These are phyloP conservation scores for Microcos paniculata DNA, from an alignment of 345 rosid genomes.

Conservation along the genomic window DNA sequence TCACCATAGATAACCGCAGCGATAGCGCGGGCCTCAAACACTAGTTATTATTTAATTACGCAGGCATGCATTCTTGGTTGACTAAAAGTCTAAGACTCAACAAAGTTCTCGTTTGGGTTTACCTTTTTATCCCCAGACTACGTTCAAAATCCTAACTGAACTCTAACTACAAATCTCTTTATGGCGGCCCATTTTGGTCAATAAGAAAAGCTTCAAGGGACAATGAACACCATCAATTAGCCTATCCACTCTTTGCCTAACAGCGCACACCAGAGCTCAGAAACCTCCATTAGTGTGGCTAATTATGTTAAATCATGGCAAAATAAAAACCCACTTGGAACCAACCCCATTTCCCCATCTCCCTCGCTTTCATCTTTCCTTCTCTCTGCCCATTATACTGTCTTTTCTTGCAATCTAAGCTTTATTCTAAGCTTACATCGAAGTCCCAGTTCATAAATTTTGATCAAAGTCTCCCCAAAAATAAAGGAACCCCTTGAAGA, in stretches of 20 bases:
- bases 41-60: not conserved
- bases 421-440: not conserved
- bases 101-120: not conserved
- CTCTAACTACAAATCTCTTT: slow-evolving; percentile 1
- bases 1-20: too few species aligned
- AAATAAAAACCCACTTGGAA: not conserved
- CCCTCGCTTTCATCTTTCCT: not conserved
- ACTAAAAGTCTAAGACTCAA: not conserved
- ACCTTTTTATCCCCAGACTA: not conserved
- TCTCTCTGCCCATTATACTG: not conserved
- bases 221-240: not conserved
- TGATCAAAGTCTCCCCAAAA: not conserved
- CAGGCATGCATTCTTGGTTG: not conserved
- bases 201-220: not conserved
- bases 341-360: not conserved
- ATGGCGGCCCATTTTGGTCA: slow-evolving; percentile 6
- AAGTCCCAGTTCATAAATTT: not conserved
- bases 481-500: not conserved
- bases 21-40: too few species aligned
- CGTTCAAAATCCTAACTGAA: not conserved
- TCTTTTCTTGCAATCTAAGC: slow-evolving; percentile 1
- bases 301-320: slow-evolving; percentile 9
- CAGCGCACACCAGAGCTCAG: not conserved
- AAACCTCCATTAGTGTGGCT: not conserved
- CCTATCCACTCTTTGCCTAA: slow-evolving; percentile 22